A percentile compares a stretch with the other conserved stretches of the same genome.
Conservation (phyloP, 2,329 filamentous ascomycete species). For the Talaromyces sp. region DNA sequence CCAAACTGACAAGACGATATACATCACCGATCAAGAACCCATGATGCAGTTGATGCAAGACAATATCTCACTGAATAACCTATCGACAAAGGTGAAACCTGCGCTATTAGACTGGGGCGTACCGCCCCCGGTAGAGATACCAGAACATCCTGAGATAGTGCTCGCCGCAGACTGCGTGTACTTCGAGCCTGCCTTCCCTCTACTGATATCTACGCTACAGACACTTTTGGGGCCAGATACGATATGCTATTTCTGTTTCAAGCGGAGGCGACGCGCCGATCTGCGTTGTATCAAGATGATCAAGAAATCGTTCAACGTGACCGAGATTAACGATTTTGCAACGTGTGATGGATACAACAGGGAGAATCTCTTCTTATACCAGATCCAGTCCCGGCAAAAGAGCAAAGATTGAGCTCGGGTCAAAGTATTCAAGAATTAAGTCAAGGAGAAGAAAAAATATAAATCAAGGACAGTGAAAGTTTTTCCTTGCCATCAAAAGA, state of each 20-base stretch:
- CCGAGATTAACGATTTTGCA: constrained; percentile 58
- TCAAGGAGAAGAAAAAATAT: background rate
- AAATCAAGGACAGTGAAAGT: background rate
- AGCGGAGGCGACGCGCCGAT: constrained; percentile 80
- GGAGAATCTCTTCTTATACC: constrained; percentile 40
- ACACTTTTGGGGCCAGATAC: constrained; percentile 64
- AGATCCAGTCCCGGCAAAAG: constrained; percentile 25
- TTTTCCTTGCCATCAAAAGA: background rate
- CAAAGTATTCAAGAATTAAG: background rate
- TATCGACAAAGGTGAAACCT: constrained; percentile 61
- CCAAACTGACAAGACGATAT: constrained; percentile 55
- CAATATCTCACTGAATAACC: constrained; percentile 78
- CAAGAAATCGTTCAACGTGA: constrained; percentile 62
- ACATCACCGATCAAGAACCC: constrained; percentile 80
- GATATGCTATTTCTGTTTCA: constrained; percentile 88
- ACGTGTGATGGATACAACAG: constrained; percentile 32
- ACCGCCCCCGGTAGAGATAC: constrained; percentile 38
- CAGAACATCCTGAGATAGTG: constrained; percentile 66
- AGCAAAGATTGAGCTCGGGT: background rate
- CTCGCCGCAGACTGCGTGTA: constrained; percentile 97
- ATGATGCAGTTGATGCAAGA: constrained; percentile 83
- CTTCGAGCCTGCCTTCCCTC: constrained; percentile 90
- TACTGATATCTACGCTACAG: constrained; percentile 73
- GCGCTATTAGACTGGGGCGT: constrained; percentile 74
- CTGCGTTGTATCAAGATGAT: constrained; percentile 70